Evolutionary conservation across 495 filamentous ascomycete species (phyloP).

Genomic region (Neurospora terricola): DNA sequence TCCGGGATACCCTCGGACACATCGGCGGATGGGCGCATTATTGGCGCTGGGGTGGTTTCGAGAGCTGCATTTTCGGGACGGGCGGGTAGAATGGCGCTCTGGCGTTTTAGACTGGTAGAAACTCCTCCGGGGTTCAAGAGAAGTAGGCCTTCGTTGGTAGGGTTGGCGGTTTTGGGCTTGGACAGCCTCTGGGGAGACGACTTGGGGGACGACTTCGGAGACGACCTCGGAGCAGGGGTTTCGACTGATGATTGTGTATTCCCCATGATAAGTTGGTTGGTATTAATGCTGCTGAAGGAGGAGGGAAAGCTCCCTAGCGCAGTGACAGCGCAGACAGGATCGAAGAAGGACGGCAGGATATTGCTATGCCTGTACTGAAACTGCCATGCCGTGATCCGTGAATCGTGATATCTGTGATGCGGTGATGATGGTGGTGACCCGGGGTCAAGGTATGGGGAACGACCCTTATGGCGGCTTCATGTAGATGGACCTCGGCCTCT

Average conservation of each 20-base stretch:
- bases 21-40: slow-evolving; percentile 2
- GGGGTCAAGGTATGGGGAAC: slow-evolving; percentile 12
- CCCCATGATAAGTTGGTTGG: slow-evolving; percentile 27
- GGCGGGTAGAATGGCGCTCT: slow-evolving; percentile 10
- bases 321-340: background rate
- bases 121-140: slow-evolving; percentile 25
- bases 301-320: slow-evolving; percentile 2
- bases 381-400: slow-evolving; percentile 29
- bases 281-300: slow-evolving; percentile 5
- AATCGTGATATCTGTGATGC: background rate
- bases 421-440: slow-evolving; percentile 2
- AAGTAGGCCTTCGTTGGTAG: slow-evolving; percentile 32
- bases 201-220: background rate
- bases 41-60: slow-evolving; percentile 7
- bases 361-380: slow-evolving; percentile 31
- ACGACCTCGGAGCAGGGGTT: slow-evolving; percentile 20
- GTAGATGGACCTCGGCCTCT: slow-evolving; percentile 9
- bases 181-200: slow-evolving; percentile 31
- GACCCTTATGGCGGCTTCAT: slow-evolving; percentile 12
- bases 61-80: slow-evolving; percentile 13
- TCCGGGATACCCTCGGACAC: slow-evolving; percentile 1
- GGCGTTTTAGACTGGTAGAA: slow-evolving; percentile 23
- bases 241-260: slow-evolving; percentile 35
- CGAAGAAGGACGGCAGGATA: slow-evolving; percentile 14
- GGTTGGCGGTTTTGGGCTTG: slow-evolving; percentile 36